Base-by-base conservation (phyloP, 2,329 filamentous ascomycete genomes). In the Diaporthe humulicola region DNA sequence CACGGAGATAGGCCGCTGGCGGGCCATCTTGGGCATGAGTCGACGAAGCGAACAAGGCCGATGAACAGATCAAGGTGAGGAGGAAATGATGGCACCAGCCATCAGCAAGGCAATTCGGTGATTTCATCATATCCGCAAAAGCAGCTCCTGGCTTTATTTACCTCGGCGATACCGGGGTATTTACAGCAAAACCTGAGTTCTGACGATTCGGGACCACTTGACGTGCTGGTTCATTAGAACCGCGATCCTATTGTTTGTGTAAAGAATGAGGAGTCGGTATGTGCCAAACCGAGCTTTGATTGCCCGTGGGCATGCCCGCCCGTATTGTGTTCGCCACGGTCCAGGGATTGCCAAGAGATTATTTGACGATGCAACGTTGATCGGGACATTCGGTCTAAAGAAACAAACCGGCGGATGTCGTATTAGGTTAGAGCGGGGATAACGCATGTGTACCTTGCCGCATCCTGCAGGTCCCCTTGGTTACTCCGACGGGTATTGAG, bases 1-100 rank as follows among this genome's bases (percentile, higher is more conserved):
- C 78, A 36, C 25, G 78, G 38, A 80, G 67, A 70, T 80, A 79
- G 3, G 77, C 57, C 25, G 75, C 50, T 10, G 78, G 79, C 10
- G 78, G 76, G 28, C 64, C 45, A 52, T 52, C 64, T 45, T 67
- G 45, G 45, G 64, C 45, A 52, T 67, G 45, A 52, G 64, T 19
- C 15, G 30, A 4, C 38, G 15, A 14, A 52, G 64, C 30, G 30
- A 67, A 67, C 30, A 52, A 19, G 8, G 4, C n/a, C n/a, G 45
- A 25, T 12, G 15, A 52, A 40, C 45, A 67, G 22, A 22, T 14
- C 45, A 38, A 52, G 14, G 64, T 25, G n/a, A 52, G 15, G 22
- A 67, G 48, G 33, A 52, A 38, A 6, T 12, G 30, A 15, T 38
- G 30, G 33, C 25, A 40, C 61, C 42, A 67, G 42, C 42, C 22